Percentiles rank a stretch among this genome's conserved stretches.
Conservation (phyloP, 2,329 filamentous ascomycete species). For the Passalora sequoiae region DNA sequence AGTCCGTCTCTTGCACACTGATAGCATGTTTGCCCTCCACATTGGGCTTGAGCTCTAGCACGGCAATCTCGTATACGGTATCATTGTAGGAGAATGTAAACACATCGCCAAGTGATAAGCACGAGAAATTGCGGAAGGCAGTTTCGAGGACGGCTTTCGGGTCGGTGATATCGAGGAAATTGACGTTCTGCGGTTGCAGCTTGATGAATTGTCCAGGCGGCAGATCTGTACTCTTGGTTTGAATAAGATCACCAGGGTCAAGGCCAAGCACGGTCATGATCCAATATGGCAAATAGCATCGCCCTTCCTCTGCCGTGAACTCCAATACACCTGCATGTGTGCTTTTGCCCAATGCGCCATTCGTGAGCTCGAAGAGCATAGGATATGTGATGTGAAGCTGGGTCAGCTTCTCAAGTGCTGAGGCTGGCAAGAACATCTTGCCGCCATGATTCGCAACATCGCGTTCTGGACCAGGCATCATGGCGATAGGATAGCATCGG, state of each 20-base stretch:
- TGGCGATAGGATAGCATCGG: slow-evolving; percentile 89
- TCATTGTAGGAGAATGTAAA: slow-evolving; percentile 98
- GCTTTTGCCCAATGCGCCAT: slow-evolving; percentile 71
- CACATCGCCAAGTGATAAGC: slow-evolving; percentile 84
- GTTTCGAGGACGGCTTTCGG: slow-evolving; percentile 96
- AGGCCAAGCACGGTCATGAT: slow-evolving; percentile 89
- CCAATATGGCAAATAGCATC: slow-evolving; percentile 95
- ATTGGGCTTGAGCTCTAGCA: slow-evolving; percentile 80
- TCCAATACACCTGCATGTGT: slow-evolving; percentile 94
- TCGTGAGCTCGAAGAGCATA: slow-evolving; percentile 92
- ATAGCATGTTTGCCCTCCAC: slow-evolving; percentile 71
- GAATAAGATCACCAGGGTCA: slow-evolving; percentile 88
- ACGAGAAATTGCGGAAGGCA: slow-evolving; percentile 92
- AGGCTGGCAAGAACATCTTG: slow-evolving; percentile 96
- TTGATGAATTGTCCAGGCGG: slow-evolving; percentile 91
- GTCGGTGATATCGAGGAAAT: slow-evolving; percentile 82
- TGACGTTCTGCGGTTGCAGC: slow-evolving; percentile 85
- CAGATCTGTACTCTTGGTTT: slow-evolving; percentile 91
- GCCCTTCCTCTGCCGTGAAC: slow-evolving; percentile 95
- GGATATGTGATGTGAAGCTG: slow-evolving; percentile 95
- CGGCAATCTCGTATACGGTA: slow-evolving; percentile 84
- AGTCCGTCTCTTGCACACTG: slow-evolving; percentile 91
- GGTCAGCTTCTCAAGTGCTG: slow-evolving; percentile 92
- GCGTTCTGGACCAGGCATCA: slow-evolving; percentile 86
- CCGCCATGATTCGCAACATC: slow-evolving; percentile 91